Conservation (phyloP, 176 grass and related monocot species). For the Zoysia pacifica region DNA sequence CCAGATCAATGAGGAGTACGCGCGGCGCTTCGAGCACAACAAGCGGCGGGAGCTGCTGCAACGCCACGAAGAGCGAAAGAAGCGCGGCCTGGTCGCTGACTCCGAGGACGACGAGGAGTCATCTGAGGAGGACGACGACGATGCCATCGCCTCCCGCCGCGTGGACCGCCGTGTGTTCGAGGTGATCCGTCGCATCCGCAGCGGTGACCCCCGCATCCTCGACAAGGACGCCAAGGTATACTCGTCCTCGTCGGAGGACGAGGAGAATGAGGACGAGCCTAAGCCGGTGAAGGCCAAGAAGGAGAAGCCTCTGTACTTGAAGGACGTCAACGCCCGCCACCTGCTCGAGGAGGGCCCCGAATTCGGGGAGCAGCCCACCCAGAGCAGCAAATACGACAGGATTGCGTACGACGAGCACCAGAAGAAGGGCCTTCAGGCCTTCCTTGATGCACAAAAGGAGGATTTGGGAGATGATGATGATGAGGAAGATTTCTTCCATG, state of each 20-base stretch:
- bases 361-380: constrained; percentile 50
- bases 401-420: constrained; percentile 77
- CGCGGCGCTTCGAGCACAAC: constrained; percentile 78
- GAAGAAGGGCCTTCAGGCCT: constrained; percentile 66
- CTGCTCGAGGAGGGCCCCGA: constrained; percentile 82
- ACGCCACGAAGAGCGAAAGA: constrained; percentile 63
- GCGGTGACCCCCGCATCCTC: constrained; percentile 62
- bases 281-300: constrained; percentile 55
- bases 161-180: constrained; percentile 60
- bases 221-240: constrained; percentile 61
- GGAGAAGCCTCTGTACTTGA: constrained; percentile 79
- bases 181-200: constrained; percentile 67
- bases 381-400: constrained; percentile 54
- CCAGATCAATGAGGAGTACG: constrained; percentile 74
- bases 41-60: constrained; percentile 74
- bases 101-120: neutral
- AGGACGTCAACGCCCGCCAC: constrained; percentile 79
- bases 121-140: constrained; percentile 12
- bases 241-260: constrained; percentile 49
- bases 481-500: constrained; percentile 54
- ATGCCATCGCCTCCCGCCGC: constrained; percentile 34
- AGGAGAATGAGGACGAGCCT: constrained; percentile 37
- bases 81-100: constrained; percentile 38
- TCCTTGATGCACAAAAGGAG: constrained; percentile 72
- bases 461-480: constrained; percentile 34